Base-by-base conservation (phyloP, 495 filamentous ascomycete species). In the Neurospora discreta region DNA sequence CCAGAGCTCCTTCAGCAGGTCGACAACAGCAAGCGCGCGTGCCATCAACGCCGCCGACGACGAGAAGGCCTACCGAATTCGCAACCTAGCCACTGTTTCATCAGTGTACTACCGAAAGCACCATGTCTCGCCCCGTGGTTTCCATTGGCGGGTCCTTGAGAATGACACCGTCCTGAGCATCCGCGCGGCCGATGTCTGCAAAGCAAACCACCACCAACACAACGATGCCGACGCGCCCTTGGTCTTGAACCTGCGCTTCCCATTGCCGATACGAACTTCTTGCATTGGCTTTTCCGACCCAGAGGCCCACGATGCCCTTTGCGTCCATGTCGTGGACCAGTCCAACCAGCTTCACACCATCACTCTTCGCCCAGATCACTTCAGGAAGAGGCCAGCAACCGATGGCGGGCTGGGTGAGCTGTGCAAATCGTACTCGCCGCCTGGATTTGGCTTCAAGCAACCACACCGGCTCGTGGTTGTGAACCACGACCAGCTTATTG, bases 111-210 rank as follows among this genome's bases (percentile, higher is more conserved):
- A 97, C 81, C 88, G 95, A 70, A 88, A 88, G 76, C 85, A 89
- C 74, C 87, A 89, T 71, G 82, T 84, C 70, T 92, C 91, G 71
- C 96, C 95, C 67, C 88, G 92, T 75, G 90, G 87, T 77, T 94
- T 98, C 75, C 85, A 97, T 30, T 99, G 96, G 95, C 85, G 95
- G 70, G 85, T 99, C 23, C 81, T 98, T 73, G 90, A 96, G 77
- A 89, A 90, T 76, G 89, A 89, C 76, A 92, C 88, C 75, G 85
- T 94, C 65, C 84, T 99, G 70, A 93, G 94, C 78, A 85, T 99
- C 69, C 91, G 92, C 79, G 89, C 89, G 41, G 89, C 90, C 76
- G 95, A 98, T 81, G 80, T 98, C 71, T 90, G 87, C 42, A 95
- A 91, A 79, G 26, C 52, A 65, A 58, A 58, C 23, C 46, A 26